phyloP scores from a whole-genome alignment of 2,329 filamentous ascomycete genomes.

The Calonectria henricotiae region DNA sequence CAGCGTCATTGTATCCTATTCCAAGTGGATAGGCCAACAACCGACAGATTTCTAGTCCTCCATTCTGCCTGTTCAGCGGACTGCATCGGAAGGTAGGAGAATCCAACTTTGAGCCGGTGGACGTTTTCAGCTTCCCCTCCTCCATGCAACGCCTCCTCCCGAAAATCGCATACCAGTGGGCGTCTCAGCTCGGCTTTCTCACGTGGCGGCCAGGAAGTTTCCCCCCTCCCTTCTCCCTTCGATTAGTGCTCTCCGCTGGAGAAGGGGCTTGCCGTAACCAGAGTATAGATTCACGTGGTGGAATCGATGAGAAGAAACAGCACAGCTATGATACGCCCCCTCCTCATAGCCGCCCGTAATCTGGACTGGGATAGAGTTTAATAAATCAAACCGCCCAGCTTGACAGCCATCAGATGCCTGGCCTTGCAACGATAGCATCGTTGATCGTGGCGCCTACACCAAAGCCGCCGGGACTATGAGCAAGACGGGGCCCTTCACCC shows the following conservation, averaged over 20 bases:
- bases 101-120: not conserved
- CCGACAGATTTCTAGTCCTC: not conserved
- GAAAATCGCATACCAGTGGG: constrained; percentile 6
- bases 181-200: constrained; percentile 4
- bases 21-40: not conserved
- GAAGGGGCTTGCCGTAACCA: not conserved
- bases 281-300: not conserved
- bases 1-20: not conserved
- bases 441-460: not conserved
- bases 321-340: not conserved
- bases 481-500: no score
- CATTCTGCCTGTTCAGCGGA: not conserved
- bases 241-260: not conserved
- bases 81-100: not conserved
- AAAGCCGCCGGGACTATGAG: not conserved
- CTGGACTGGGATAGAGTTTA: constrained; percentile 18
- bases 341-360: not conserved
- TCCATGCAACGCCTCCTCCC: constrained; percentile 1
- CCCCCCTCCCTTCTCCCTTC: not conserved
- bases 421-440: not conserved
- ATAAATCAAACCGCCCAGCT: not conserved
- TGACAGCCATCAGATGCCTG: not conserved
- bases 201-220: not conserved
- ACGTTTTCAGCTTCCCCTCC: not conserved
- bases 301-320: constrained; percentile 9